Percentiles rank a stretch among this genome's conserved stretches.
Evolutionary conservation across 441 rosid species (phyloP).

Genomic region (Pelargonium citronellum): DNA sequence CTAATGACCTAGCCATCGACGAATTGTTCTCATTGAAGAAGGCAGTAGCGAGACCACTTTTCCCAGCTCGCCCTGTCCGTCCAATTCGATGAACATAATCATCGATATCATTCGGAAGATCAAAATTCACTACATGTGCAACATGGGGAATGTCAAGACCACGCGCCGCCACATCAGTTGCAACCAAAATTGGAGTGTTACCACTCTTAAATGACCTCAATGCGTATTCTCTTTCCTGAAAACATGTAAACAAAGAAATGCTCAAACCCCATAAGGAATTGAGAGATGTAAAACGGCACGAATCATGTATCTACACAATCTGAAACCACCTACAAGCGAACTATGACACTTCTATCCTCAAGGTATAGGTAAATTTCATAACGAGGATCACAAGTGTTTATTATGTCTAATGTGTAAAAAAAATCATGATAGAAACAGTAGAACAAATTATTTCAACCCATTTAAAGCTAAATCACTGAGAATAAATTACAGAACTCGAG

Average conservation of each 20-base stretch:
- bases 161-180: slow-evolving; percentile 92
- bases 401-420: no score
- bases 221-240: slow-evolving; percentile 93
- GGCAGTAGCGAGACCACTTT: slow-evolving; percentile 82
- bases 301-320: not conserved
- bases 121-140: slow-evolving; percentile 86
- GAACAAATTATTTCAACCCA: no score
- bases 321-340: not conserved
- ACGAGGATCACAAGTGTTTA: no score
- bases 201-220: slow-evolving; percentile 81
- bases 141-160: slow-evolving; percentile 94
- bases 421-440: no score
- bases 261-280: not conserved
- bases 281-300: no score
- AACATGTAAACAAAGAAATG: not conserved
- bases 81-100: slow-evolving; percentile 94
- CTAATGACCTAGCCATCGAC: slow-evolving; percentile 59
- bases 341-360: no score
- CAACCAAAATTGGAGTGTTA: slow-evolving; percentile 78
- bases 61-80: slow-evolving; percentile 91
- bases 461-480: no score
- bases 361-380: no score
- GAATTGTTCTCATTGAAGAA: slow-evolving; percentile 77
- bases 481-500: no score
- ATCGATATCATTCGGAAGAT: slow-evolving; percentile 90